Evolutionary conservation across 352 stramenopile genomes (phyloP).

Genomic region (Pythium plurisporium): DNA sequence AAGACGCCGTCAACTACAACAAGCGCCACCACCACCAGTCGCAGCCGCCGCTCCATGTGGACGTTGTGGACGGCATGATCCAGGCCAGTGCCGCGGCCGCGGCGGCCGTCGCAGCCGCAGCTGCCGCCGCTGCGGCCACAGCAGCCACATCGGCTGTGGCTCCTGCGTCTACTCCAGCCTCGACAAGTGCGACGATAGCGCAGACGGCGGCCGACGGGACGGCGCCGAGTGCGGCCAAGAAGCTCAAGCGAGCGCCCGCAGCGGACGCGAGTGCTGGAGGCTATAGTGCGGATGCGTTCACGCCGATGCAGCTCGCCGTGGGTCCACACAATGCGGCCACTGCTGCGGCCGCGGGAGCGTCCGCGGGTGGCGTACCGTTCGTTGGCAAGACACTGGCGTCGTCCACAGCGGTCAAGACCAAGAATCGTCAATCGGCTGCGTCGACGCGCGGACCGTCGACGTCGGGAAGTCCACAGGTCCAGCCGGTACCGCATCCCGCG

Average conservation of each 20-base stretch:
- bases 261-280: not conserved
- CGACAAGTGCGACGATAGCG: too few relatives aligned
- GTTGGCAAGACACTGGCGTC: not conserved
- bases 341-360: too few relatives aligned
- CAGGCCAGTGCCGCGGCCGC: slow-evolving; percentile 4
- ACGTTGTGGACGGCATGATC: slow-evolving; percentile 28
- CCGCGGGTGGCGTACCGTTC: not conserved
- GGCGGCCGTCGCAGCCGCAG: not conserved
- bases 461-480: not conserved
- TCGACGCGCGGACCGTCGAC: not conserved
- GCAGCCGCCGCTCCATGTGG: not conserved
- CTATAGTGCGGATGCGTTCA: too few relatives aligned
- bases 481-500: not conserved
- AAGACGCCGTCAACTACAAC: slow-evolving; percentile 67
- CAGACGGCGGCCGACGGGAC: not conserved
- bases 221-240: slow-evolving; percentile 12
- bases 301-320: slow-evolving; percentile 36
- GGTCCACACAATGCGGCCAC: too few relatives aligned
- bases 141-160: too few relatives aligned
- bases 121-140: not conserved
- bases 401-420: slow-evolving; percentile 5
- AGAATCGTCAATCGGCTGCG: not conserved
- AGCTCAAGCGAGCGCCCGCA: slow-evolving; percentile 8
- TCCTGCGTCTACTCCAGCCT: too few relatives aligned
- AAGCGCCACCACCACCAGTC: slow-evolving; percentile 49